Evolutionary conservation across 2,329 filamentous ascomycete species (phyloP), one percentile per base, ranked within the genome.

Genomic region (Colletotrichum incanum): DNA sequence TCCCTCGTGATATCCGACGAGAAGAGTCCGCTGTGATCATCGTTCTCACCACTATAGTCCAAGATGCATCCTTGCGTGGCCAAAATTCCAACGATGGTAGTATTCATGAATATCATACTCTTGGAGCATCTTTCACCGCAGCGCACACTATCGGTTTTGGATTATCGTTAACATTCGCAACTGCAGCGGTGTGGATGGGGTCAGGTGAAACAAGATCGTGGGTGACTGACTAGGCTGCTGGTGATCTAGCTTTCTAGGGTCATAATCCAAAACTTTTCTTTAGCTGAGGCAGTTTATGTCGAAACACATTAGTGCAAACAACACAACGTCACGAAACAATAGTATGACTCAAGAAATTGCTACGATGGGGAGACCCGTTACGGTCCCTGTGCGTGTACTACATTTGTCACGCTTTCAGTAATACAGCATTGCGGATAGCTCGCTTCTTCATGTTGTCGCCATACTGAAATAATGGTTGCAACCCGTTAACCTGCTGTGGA

Each of bases 21-120:
- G 6, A 1, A 80, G 78, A 37, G 78, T 80, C 6, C 84, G 83
- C 83, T 78, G 73, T 85, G 83, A 41, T 84, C 84, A 74, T 87
- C 84, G 71, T 86, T 83, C 50, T 84, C 80, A 54, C 81, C 80
- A 68, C 9, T 11, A 11, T 9, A 83, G 23, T 77, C 71, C 71
- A 82, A 79, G 64, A 82, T 80, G 68, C 78, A 81, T 43, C 80
- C 82, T 63, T 76, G 77, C 2, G 75, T 76, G 2, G 78, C 77
- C 54, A 82, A 78, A 5, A 81, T 79, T 31, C 80, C 80, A 37
- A 82, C 79, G 58, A 82, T 81, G 58, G 28, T 77, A 41, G 77
- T 79, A 74, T 80, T 79, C n/a, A 73, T 80, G n/a, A 58, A 80
- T 74, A 28, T 77, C 28, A 31, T 78, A 12, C 34, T 75, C 72